Evolutionary conservation across 441 rosid species (phyloP).

Genomic region (Erodium trifolium): DNA sequence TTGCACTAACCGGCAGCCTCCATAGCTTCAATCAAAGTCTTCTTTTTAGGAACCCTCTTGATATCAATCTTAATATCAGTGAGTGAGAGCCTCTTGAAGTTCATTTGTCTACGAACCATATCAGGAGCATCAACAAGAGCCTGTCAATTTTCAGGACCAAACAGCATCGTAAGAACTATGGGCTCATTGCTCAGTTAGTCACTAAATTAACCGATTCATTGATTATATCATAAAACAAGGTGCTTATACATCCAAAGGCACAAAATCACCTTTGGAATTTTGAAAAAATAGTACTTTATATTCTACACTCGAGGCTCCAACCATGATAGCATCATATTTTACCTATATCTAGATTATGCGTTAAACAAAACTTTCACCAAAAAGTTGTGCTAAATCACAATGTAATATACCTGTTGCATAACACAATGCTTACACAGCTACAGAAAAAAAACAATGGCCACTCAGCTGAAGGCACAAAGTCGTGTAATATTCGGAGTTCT

Average conservation of each 20-base stretch:
- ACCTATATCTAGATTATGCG: too few species aligned
- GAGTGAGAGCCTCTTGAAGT: slow-evolving; percentile 71
- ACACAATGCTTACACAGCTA: neutral
- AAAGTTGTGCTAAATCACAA: neutral
- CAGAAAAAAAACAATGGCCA: neutral
- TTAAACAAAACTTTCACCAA: neutral
- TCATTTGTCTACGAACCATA: slow-evolving; percentile 79
- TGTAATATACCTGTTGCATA: neutral
- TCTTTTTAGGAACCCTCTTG: slow-evolving; percentile 72
- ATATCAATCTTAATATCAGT: slow-evolving; percentile 73
- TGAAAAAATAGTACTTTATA: neutral
- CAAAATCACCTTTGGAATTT: neutral
- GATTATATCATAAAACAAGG: neutral
- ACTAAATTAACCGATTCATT: too few species aligned
- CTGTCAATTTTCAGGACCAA: slow-evolving; percentile 22
- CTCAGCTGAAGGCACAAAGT: neutral
- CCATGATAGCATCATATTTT: neutral
- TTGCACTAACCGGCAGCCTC: slow-evolving; percentile 61
- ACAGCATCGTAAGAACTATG: neutral
- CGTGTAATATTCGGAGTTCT: neutral
- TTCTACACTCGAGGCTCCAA: neutral
- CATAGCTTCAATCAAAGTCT: slow-evolving; percentile 71
- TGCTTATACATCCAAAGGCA: neutral
- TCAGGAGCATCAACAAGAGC: slow-evolving; percentile 83
- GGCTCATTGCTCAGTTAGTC: neutral